Evolutionary conservation across 306 rosid genomes (phyloP), one percentile per base, ranked within the genome.

Genomic region (Parietaria judaica): DNA sequence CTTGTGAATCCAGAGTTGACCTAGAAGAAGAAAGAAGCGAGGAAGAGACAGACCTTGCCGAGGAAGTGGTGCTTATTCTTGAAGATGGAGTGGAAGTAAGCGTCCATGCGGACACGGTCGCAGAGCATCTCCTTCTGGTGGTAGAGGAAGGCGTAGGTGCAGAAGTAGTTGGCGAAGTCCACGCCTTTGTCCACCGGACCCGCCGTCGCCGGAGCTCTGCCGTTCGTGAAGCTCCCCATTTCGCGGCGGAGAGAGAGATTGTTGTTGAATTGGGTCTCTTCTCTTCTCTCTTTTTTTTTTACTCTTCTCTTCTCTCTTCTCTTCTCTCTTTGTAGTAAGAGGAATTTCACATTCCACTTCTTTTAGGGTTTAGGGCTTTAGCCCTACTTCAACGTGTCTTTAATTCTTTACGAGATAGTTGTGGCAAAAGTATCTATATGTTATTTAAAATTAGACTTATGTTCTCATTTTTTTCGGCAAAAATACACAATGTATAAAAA

Each of bases 61-160:
- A n/a, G 15, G 72, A 88, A 92, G 76, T 88, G 99, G 45, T 72
- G 85, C 68, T 84, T 92, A 83, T 92, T 92, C 73, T 78, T 61
- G 53, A 88, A 86, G 70, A 92, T 78, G 66, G 99, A 84, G 61
- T 84, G 76, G 79, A 67, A 84, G 75, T 88, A 92, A 70, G 97
- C 86, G 71, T 92, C 94, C 99, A 92, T 92, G 66, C 99, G 99
- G 76, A 92, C 99, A 38, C 97, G 90, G 66, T 92, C 99, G 36
- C 90, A 92, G 66, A 92, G 99, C 99, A 88, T 92, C 75, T 92
- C 97, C 81, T 92, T 92, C 81, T 92, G 99, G 78, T 92, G 99
- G 70, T 82, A 92, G 10, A 92, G 88, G 51, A 88, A 88, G 68
- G 95, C 75, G 68, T 92, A 92, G 68, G 99, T 86, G 81, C 95